Conservation (phyloP, 805 yeast genomes). For the Scheffersomyces amazonensis region DNA sequence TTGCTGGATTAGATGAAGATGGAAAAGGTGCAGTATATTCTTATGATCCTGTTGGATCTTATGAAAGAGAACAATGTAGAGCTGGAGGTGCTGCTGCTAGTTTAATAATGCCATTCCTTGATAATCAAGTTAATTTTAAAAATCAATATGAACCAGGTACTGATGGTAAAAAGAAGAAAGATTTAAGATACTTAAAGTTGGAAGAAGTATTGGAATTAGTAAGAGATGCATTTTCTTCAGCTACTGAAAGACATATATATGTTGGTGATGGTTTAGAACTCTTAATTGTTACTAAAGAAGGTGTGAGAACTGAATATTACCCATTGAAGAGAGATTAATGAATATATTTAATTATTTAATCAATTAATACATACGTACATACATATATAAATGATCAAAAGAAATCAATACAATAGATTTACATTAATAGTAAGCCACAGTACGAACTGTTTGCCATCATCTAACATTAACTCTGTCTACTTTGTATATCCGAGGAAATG, state of each 20-base stretch:
- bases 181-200: slow-evolving; percentile 60
- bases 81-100: slow-evolving; percentile 98
- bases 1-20: slow-evolving; percentile 88
- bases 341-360: too few species aligned
- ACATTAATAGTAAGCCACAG: too few species aligned
- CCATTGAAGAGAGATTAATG: slow-evolving; percentile 83
- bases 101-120: slow-evolving; percentile 95
- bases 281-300: slow-evolving; percentile 88
- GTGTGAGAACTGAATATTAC: slow-evolving; percentile 76
- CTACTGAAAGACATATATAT: slow-evolving; percentile 97
- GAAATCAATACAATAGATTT: too few species aligned
- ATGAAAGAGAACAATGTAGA: slow-evolving; percentile 94
- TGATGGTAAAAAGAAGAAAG: slow-evolving; percentile 62
- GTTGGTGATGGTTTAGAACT: slow-evolving; percentile 97
- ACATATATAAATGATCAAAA: too few species aligned
- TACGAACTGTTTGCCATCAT: too few species aligned
- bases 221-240: slow-evolving; percentile 91
- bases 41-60: slow-evolving; percentile 96
- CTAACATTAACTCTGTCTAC: too few species aligned
- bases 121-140: slow-evolving; percentile 94
- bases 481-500: too few species aligned
- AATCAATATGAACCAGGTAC: slow-evolving; percentile 85
- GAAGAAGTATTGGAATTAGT: slow-evolving; percentile 88
- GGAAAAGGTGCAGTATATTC: slow-evolving; percentile 96
- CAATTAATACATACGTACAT: too few species aligned